Base-by-base conservation (phyloP, 108 stramenopile species). In the Stephanodiscus triporus region DNA sequence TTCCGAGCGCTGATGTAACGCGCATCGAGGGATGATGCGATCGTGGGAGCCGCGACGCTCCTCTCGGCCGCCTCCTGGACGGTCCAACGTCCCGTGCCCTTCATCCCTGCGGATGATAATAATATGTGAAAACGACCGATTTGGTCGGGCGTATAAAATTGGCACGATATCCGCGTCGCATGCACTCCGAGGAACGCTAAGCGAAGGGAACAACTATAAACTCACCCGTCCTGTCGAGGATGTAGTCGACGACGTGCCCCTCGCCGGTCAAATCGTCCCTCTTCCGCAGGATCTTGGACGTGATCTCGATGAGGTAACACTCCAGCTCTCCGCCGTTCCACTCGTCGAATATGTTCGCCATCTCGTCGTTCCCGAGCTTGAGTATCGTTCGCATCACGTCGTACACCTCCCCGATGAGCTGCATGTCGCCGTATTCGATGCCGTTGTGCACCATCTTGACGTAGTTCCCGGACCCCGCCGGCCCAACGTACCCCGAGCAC, bases 391-490 rank as follows among this genome's bases (percentile, higher is more conserved):
- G 63, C 67, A 99, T 81, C 30, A 99, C 72, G 69, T 97, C 97
- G 67, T 98, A 99, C 1, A 95, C 94, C 86, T 99, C 99, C 19
- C 90, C 91, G 77, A 99, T 99, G 53, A 98, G 83, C 76, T 98
- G 98, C 99, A 99, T 99, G 73, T 99, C 99, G 29, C 96, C 98
- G 77, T 99, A 99, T 80, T 99, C 99, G 71, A 99, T 97, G 27
- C 99, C 99, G 83, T 99, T 99, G 88, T 99, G 99, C 42, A 99
- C 82, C 90, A 91, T 94, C 86, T 99, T 99, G 65, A 99, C 97
- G 70, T 98, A 98, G 82, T 98, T 98, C 51, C 97, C 98, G 11
- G 93, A 69, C 58, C 97, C 97, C 48, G 93, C 82, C 8, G 92
- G 91, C 40, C 99, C 99, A 62, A 97, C 71, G 80, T 98, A 98